phyloP scores from a whole-genome alignment of 2,329 filamentous ascomycete species.

The Aspergillus texensis region DNA sequence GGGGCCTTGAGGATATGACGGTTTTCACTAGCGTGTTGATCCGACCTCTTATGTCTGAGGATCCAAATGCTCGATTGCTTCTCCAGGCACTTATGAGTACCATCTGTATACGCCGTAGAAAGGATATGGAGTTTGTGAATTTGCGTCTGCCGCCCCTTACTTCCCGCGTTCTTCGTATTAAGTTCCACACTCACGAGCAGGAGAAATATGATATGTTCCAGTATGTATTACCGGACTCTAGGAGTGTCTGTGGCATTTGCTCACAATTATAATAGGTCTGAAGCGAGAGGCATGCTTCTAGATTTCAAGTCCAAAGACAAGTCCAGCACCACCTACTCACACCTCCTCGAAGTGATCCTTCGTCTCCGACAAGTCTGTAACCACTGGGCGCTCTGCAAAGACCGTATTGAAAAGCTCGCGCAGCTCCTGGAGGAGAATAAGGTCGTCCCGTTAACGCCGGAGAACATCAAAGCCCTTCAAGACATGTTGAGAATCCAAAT shows the following conservation, averaged over 20 bases:
- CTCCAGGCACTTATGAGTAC: slow-evolving; percentile 78
- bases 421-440: slow-evolving; percentile 68
- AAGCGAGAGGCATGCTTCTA: slow-evolving; percentile 73
- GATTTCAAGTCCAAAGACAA: slow-evolving; percentile 56
- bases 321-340: slow-evolving; percentile 65
- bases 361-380: slow-evolving; percentile 85
- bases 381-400: slow-evolving; percentile 80
- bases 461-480: slow-evolving; percentile 73
- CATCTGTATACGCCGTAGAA: slow-evolving; percentile 78
- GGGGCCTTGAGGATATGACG: slow-evolving; percentile 71
- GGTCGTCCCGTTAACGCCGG: slow-evolving; percentile 69
- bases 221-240: slow-evolving; percentile 44
- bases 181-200: slow-evolving; percentile 72
- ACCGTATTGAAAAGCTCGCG: slow-evolving; percentile 73
- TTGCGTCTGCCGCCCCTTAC: slow-evolving; percentile 75
- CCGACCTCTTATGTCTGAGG: slow-evolving; percentile 64
- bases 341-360: slow-evolving; percentile 78
- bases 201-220: slow-evolving; percentile 76
- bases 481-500: slow-evolving; percentile 75
- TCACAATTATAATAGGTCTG: slow-evolving; percentile 51
- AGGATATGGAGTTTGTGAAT: slow-evolving; percentile 87
- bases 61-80: slow-evolving; percentile 61
- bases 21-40: slow-evolving; percentile 75
- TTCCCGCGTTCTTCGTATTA: slow-evolving; percentile 75
- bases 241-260: slow-evolving; percentile 17